These are phyloP conservation scores for Phialophora tarda DNA, from an alignment of 2,329 filamentous ascomycete species.

Conservation along the genomic window DNA sequence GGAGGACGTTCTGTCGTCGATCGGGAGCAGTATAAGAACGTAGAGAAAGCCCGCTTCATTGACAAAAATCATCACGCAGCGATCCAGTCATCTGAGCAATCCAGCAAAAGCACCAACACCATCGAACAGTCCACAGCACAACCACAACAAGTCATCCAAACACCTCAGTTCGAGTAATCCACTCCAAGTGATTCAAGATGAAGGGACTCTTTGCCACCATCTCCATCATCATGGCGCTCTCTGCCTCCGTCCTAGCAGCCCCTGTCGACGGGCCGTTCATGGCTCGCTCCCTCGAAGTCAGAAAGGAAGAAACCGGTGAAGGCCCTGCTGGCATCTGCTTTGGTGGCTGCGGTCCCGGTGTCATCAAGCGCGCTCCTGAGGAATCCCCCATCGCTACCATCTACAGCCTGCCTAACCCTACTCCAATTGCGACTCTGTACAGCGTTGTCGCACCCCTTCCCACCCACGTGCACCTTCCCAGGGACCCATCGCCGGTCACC, in stretches of 20 bases:
- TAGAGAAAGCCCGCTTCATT: background rate
- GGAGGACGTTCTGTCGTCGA: background rate
- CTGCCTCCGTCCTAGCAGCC: slow-evolving; percentile 2
- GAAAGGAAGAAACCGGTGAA: slow-evolving; percentile 1
- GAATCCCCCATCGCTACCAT: slow-evolving; percentile 10
- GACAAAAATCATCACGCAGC: background rate
- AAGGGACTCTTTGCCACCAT: slow-evolving; percentile 1
- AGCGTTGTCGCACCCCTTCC: slow-evolving; percentile 8
- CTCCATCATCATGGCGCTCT: slow-evolving; percentile 1
- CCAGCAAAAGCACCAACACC: background rate
- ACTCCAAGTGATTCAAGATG: slow-evolving; percentile 4
- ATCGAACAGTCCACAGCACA: background rate
- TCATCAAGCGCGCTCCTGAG: slow-evolving; percentile 8
- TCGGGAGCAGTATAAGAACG: background rate
- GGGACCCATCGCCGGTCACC: slow-evolving; percentile 7
- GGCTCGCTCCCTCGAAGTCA: slow-evolving; percentile 1
- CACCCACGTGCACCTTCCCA: slow-evolving; percentile 1
- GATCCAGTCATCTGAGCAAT: background rate
- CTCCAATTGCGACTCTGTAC: slow-evolving; percentile 2
- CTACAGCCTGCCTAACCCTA: slow-evolving; percentile 9
- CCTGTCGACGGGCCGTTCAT: slow-evolving; percentile 5
- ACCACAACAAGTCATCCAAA: background rate
- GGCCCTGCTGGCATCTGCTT: slow-evolving; percentile 9
- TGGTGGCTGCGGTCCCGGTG: slow-evolving; percentile 4
- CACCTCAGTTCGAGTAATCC: background rate